phyloP scores from a whole-genome alignment of 331 rosid species.

The Malus hybrid region DNA sequence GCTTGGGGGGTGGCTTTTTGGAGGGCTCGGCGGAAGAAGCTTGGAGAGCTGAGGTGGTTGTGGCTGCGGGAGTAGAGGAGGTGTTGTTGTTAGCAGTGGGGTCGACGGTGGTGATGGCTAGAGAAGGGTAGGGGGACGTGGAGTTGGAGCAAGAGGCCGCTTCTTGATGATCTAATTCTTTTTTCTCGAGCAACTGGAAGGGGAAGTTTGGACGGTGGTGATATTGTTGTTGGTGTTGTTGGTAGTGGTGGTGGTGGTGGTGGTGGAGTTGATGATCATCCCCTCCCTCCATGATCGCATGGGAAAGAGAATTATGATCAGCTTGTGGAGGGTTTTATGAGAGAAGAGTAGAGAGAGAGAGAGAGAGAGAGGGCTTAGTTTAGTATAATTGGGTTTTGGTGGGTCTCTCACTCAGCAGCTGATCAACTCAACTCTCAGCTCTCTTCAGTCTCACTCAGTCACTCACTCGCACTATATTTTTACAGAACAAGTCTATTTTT shows the following conservation, averaged over 20 bases:
- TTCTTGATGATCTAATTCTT: constrained; percentile 47
- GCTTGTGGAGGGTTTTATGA: constrained; percentile 12
- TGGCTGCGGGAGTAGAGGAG: constrained; percentile 20
- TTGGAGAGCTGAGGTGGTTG: constrained; percentile 22
- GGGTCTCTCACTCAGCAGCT: constrained; percentile 11
- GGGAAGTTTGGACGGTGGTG: constrained; percentile 81
- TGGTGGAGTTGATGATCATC: constrained; percentile 74
- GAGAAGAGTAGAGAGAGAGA: not conserved
- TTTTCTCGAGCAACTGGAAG: constrained; percentile 85
- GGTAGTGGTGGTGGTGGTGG: constrained; percentile 29
- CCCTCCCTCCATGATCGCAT: constrained; percentile 96
- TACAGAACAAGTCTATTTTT: not conserved
- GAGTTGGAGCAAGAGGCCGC: constrained; percentile 66
- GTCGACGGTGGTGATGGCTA: constrained; percentile 50
- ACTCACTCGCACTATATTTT: not conserved
- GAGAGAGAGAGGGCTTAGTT: not conserved
- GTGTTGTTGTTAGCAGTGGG: constrained; percentile 21
- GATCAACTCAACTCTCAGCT: not conserved
- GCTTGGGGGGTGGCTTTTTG: constrained; percentile 62
- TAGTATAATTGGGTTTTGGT: constrained; percentile 12
- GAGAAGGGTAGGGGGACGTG: constrained; percentile 48
- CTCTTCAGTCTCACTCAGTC: not conserved
- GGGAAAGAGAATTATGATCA: constrained; percentile 12
- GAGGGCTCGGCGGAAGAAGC: constrained; percentile 11
- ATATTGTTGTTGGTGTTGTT: constrained; percentile 16